Base-by-base conservation (phyloP, 2,329 filamentous ascomycete species). In the Pleomassaria siparia region DNA sequence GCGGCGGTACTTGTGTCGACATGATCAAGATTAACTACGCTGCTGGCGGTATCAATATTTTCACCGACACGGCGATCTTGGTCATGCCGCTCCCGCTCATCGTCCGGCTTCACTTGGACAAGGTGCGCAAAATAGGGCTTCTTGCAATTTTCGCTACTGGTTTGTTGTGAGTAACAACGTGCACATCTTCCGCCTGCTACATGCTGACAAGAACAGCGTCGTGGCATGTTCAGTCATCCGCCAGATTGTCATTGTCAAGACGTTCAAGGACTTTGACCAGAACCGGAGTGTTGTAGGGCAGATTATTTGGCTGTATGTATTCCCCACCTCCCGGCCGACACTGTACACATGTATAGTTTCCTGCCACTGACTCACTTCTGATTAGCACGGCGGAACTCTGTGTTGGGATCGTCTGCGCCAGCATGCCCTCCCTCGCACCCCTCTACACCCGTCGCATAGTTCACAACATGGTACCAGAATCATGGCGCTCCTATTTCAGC, bases 41-140 rank as follows among this genome's bases (percentile, higher is more conserved):
- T 16, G 16, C 21, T 15, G 43, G 22, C 10, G 28, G 18, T 13
- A 40, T 20, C 20, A 33, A 45, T n/a, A 28, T 45, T 21, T n/a
- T 40, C 15, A 33, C 30, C 16, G 43, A 45, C 18, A 7, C 30
- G 5, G 29, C 29, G 11, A 45, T 45, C 15, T 5, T 45, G 21
- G 24, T 40, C 25, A 40, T 45, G 43, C 43, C 43, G 4, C 20
- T 45, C 6, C 43, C 43, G 10, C 28, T 45, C 33, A 22, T 45
- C 2, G 10, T 11, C 13, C 20, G 29, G 20, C 15, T 45, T 20
- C 43, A 45, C 16, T 16, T 45, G n/a, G 15, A 20, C 6, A 39
- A 33, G 32, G 12, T 22, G 16, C 32, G 21, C 7, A 45, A 40
- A 15, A 12, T 29, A 13, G 43, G 20, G 6, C 16, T 45, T 10